Percentiles rank a stretch among this genome's conserved stretches.
phyloP scores from a whole-genome alignment of 129 eudicot genomes.

The Heracleum sosnowskyi region DNA sequence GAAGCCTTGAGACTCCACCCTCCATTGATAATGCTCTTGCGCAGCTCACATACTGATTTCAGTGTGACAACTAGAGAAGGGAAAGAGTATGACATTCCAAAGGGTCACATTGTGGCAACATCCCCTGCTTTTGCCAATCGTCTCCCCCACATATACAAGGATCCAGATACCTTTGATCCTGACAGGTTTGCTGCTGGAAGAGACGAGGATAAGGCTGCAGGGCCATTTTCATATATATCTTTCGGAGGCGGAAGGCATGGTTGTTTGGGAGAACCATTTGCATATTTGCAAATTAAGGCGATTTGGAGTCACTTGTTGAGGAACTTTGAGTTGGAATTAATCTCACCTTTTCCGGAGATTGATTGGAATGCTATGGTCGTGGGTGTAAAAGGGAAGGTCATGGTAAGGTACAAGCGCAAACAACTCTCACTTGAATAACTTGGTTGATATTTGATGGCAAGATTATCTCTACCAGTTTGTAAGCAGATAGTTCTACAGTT shows the following conservation, averaged over 20 bases:
- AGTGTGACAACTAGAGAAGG: slow-evolving; percentile 74
- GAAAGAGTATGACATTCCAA: slow-evolving; percentile 75
- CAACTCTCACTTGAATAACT: slow-evolving; percentile 20
- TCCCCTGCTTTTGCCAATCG: slow-evolving; percentile 92
- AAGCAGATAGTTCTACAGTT: background rate
- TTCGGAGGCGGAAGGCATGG: slow-evolving; percentile 99
- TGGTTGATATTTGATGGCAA: background rate
- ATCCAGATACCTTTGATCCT: slow-evolving; percentile 84
- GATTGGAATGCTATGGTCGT: slow-evolving; percentile 99
- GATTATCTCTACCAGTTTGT: background rate
- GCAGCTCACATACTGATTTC: slow-evolving; percentile 76
- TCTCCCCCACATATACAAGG: slow-evolving; percentile 65
- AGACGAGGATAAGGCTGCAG: slow-evolving; percentile 87
- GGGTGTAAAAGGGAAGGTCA: slow-evolving; percentile 93
- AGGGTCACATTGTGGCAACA: slow-evolving; percentile 91
- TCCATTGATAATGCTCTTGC: slow-evolving; percentile 81
- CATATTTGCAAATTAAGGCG: slow-evolving; percentile 85
- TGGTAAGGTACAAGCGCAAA: slow-evolving; percentile 82
- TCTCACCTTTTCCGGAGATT: slow-evolving; percentile 87
- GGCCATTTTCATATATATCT: slow-evolving; percentile 85
- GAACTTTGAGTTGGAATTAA: slow-evolving; percentile 74
- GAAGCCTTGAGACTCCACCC: slow-evolving; percentile 96
- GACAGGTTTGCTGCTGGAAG: slow-evolving; percentile 76
- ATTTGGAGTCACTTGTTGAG: slow-evolving; percentile 93
- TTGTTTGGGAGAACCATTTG: slow-evolving; percentile 93